A percentile compares a stretch with the other conserved stretches of the same genome.
phyloP scores from a whole-genome alignment of 495 filamentous ascomycete genomes.

The Staphylotrichum longicolle region DNA sequence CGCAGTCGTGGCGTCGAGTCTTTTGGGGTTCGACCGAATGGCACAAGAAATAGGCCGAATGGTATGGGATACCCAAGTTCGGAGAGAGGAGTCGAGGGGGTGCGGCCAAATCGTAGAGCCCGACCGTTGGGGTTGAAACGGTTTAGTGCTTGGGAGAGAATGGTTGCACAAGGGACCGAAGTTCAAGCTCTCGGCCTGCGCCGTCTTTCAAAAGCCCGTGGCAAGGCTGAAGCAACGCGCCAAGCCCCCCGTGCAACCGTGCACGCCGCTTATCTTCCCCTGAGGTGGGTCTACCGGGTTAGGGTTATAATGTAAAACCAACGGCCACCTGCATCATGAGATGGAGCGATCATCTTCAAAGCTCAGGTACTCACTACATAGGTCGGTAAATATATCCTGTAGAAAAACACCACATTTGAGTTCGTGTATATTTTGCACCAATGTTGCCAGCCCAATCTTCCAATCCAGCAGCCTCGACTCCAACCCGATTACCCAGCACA shows the following conservation, averaged over 20 bases:
- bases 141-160: conserved; percentile 5
- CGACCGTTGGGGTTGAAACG: not conserved
- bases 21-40: not conserved
- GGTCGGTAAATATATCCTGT: no score
- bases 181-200: conserved; percentile 14
- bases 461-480: no score
- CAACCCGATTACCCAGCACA: no score
- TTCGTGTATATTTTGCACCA: no score
- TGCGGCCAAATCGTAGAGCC: no score
- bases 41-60: not conserved
- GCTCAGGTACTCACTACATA: no score
- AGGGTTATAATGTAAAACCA: conserved; percentile 1
- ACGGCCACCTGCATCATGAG: not conserved
- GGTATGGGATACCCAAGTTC: not conserved
- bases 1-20: not conserved
- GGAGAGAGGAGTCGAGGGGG: not conserved
- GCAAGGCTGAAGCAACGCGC: conserved; percentile 23
- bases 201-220: conserved; percentile 13
- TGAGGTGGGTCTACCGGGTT: not conserved
- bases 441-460: no score
- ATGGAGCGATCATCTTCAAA: no score
- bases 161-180: conserved; percentile 10
- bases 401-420: no score
- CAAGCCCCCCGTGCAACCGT: conserved; percentile 3
- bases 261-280: not conserved